Conservation (phyloP, 495 filamentous ascomycete species). For the Lasiosphaeris hirsuta region DNA sequence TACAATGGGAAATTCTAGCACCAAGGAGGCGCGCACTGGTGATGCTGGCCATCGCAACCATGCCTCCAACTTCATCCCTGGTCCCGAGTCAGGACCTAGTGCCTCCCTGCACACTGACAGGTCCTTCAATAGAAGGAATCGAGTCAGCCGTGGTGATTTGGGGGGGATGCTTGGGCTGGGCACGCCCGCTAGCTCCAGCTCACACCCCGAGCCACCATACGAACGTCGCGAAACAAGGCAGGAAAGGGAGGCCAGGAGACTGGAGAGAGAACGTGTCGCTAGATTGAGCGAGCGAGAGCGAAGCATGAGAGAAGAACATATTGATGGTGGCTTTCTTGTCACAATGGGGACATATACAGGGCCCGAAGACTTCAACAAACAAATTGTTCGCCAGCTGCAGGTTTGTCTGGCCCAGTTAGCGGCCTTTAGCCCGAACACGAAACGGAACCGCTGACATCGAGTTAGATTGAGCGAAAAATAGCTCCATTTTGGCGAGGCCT, state of each 20-base stretch:
- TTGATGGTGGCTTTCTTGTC: conserved; percentile 92
- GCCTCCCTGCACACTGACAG: conserved; percentile 23
- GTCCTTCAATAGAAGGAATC: conserved; percentile 22
- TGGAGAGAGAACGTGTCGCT: conserved; percentile 73
- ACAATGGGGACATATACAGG: conserved; percentile 93
- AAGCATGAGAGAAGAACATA: conserved; percentile 88
- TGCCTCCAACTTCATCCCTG: conserved; percentile 8
- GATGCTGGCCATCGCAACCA: conserved; percentile 26
- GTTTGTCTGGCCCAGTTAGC: conserved; percentile 43
- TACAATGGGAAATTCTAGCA: conserved; percentile 33
- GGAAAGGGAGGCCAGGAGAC: conserved; percentile 79
- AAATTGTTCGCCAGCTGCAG: conserved; percentile 86
- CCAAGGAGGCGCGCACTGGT: conserved; percentile 30
- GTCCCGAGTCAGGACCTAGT: conserved; percentile 14
- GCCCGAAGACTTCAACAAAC: conserved; percentile 89
- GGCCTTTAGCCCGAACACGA: neutral
- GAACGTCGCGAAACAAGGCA: conserved; percentile 81
- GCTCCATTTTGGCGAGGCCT: conserved; percentile 95
- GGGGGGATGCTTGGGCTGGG: conserved; percentile 23
- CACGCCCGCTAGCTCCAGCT: conserved; percentile 19
- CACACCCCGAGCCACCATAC: conserved; percentile 31
- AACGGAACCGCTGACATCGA: conserved; percentile 8
- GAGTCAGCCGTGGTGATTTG: conserved; percentile 29
- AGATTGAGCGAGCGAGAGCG: conserved; percentile 80
- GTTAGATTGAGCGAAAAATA: conserved; percentile 82